Evolutionary conservation across 1,284 basidiomycete species (phyloP).

Genomic region (Kalmanozyma brasiliensis): DNA sequence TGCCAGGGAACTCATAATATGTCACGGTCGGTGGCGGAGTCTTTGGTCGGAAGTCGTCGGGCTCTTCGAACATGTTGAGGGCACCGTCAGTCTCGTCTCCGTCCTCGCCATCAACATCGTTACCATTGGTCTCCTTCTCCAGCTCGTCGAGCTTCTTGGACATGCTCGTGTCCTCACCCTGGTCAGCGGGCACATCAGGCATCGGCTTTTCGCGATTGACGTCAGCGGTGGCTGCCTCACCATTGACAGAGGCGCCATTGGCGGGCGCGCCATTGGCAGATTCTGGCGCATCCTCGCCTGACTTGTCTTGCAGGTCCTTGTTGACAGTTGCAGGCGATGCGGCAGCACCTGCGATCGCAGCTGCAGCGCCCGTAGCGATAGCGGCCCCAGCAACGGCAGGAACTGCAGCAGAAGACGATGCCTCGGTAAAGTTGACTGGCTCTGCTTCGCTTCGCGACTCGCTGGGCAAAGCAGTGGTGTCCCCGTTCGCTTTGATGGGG

Average conservation of each 20-base stretch:
- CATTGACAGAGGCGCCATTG: slow-evolving; percentile 1
- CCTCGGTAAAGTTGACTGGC: slow-evolving; percentile 3
- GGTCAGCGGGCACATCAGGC: slow-evolving; percentile 24
- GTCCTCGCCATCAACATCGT: slow-evolving; percentile 12
- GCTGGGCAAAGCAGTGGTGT: slow-evolving; percentile 14
- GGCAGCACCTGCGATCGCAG: slow-evolving; percentile 27
- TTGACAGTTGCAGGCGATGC: slow-evolving; percentile 4
- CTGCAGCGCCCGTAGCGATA: slow-evolving; percentile 17
- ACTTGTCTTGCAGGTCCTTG: neutral
- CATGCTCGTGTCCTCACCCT: slow-evolving; percentile 13
- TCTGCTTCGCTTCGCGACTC: neutral
- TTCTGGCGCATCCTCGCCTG: too few relatives aligned
- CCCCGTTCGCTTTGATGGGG: slow-evolving; percentile 28
- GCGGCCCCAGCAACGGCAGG: slow-evolving; percentile 5
- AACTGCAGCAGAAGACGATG: neutral
- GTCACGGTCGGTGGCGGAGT: slow-evolving; percentile 61
- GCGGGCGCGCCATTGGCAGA: neutral
- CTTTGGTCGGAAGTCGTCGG: slow-evolving; percentile 60
- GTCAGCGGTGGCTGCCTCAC: neutral
- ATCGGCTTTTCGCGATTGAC: slow-evolving; percentile 10
- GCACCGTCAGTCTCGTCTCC: slow-evolving; percentile 18
- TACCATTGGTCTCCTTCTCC: slow-evolving; percentile 16
- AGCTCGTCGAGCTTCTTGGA: slow-evolving; percentile 35
- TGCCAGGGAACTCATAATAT: slow-evolving; percentile 43
- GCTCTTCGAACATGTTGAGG: slow-evolving; percentile 63